Conservation (phyloP, 2,329 filamentous ascomycete genomes). For the Lasiodiplodia gonubiensis region DNA sequence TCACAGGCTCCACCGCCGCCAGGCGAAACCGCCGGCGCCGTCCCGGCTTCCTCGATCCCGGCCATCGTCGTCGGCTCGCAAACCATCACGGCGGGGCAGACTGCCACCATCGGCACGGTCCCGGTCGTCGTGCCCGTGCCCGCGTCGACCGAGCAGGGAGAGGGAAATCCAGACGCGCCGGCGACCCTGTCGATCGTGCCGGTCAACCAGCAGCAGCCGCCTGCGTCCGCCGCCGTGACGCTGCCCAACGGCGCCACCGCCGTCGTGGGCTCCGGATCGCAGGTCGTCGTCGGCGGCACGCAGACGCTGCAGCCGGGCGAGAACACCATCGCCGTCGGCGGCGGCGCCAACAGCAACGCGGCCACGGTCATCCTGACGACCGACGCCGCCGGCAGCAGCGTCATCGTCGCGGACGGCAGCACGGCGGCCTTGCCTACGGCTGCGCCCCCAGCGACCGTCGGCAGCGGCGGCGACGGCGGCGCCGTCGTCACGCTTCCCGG, state of each 20-base stretch:
- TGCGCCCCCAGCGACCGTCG: not conserved
- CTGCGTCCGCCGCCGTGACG: not conserved
- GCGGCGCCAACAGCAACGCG: not conserved
- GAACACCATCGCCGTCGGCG: not conserved
- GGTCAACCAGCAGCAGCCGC: not conserved
- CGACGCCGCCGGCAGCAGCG: not conserved
- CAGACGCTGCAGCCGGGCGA: not conserved
- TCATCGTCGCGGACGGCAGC: constrained; percentile 5
- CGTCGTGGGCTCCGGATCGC: not conserved
- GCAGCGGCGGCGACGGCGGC: not conserved
- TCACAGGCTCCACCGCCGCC: not conserved
- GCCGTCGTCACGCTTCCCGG: not conserved
- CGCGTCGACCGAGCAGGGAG: not conserved
- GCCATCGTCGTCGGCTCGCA: constrained; percentile 8
- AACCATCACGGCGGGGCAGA: constrained; percentile 5
- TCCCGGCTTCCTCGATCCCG: not conserved
- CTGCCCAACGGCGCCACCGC: constrained; percentile 8
- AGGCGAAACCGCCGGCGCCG: not conserved
- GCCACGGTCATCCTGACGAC: not conserved
- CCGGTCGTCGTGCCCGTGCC: not conserved
- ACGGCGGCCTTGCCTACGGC: not conserved
- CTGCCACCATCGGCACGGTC: constrained; percentile 9
- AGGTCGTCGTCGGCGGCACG: not conserved
- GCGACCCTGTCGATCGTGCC: not conserved
- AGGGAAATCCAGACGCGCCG: not conserved